Evolutionary conservation across 2,329 filamentous ascomycete genomes (phyloP).

Genomic region (Ilyonectria robusta): DNA sequence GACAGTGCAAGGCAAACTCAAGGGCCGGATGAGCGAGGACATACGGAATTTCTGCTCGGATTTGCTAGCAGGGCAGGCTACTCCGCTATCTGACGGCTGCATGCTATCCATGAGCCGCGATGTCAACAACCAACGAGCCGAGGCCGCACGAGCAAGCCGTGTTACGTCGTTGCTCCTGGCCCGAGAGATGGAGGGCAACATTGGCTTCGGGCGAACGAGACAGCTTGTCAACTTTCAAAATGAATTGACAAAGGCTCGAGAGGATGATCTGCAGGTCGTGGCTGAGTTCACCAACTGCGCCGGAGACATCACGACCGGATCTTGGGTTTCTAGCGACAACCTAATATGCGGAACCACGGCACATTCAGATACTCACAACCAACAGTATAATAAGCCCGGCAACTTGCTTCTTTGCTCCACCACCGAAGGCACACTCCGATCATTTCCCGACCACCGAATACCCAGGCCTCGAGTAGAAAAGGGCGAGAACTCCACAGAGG

Average conservation of each 20-base stretch:
- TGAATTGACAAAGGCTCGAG: constrained; percentile 60
- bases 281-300: constrained; percentile 73
- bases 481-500: constrained; percentile 68
- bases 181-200: constrained; percentile 64
- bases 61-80: constrained; percentile 42
- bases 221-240: constrained; percentile 61
- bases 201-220: constrained; percentile 58
- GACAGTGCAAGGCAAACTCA: constrained; percentile 40
- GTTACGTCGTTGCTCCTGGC: constrained; percentile 62
- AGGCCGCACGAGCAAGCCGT: constrained; percentile 38
- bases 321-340: constrained; percentile 67
- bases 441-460: constrained; percentile 71
- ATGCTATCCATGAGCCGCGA: constrained; percentile 47
- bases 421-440: constrained; percentile 59
- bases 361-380: constrained; percentile 74
- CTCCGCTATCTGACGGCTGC: constrained; percentile 25
- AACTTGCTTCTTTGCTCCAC: constrained; percentile 72
- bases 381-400: constrained; percentile 76
- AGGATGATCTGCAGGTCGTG: constrained; percentile 66
- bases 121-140: constrained; percentile 25
- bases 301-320: constrained; percentile 71
- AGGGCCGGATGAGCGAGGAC: constrained; percentile 46
- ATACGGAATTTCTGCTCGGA: constrained; percentile 52
- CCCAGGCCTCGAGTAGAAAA: constrained; percentile 66
- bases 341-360: constrained; percentile 75